Base-by-base conservation (phyloP, 2,329 filamentous ascomycete species). In the Fusarium caatingaense region DNA sequence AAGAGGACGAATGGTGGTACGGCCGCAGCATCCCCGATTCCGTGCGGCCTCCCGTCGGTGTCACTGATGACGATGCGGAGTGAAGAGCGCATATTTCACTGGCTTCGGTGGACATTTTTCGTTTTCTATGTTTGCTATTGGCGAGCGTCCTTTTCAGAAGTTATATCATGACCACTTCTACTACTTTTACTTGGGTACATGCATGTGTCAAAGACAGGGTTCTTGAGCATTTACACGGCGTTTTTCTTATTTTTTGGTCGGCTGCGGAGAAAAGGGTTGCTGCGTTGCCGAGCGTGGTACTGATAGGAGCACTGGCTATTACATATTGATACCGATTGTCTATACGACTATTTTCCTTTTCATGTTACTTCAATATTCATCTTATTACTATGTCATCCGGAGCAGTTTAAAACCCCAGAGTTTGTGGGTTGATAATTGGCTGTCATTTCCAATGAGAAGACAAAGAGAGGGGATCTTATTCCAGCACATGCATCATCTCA, bases 1-100 rank as follows among this genome's bases (percentile, higher is more conserved):
- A 88, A 58, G 84, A 89, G 75, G 88, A 91, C 66, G 85, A 89
- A 69, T 91, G 88, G 87, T 85, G 85, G 81, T 89, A 89, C 71
- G 87, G 87, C 47, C 83, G 83, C 54, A 80, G 78, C 34, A 82
- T 83, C 4, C 83, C 85, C n/a, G 85, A 86, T 32, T 86, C 85
- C n/a, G 81, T 88, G 48, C 82, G 84, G 40, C 86, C 86, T 40
- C 83, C 85, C 15, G 64, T 68, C 2, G 83, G 84, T 64, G 82
- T 81, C 23, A 85, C 84, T 58, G 85, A 88, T 67, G 86, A 88
- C 61, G 87, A 88, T 68, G 78, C 80, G 34, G 79, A 81, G 58
- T 80, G 67, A 74, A 64, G 28, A 44, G 60, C 47, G 54, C 48
- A 42, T 55, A 47, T 34, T 64, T 54, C 49, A 66, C 54, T 71